phyloP scores from a whole-genome alignment of 208 protist species.

The Naegleria fowleri region DNA sequence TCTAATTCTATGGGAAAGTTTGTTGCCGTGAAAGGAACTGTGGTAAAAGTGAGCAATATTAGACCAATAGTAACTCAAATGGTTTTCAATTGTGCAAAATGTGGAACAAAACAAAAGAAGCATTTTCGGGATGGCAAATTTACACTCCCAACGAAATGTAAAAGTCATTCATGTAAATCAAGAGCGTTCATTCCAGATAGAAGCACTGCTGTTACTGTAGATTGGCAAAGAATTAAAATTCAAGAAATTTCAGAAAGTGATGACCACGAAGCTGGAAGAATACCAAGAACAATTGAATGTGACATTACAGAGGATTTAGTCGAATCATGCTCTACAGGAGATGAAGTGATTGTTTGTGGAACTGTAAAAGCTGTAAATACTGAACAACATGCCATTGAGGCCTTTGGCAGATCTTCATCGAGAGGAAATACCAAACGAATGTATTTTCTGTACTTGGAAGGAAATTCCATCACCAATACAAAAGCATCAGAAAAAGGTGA shows the following conservation, averaged over 20 bases:
- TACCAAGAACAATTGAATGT: slow-evolving; percentile 58
- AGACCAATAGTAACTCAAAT: background rate
- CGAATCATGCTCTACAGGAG: slow-evolving; percentile 23
- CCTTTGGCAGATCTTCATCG: background rate
- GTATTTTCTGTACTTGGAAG: slow-evolving; percentile 33
- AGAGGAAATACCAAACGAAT: slow-evolving; percentile 31
- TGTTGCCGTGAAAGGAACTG: background rate
- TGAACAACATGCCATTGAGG: background rate
- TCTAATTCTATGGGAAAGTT: background rate
- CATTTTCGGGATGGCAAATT: slow-evolving; percentile 13
- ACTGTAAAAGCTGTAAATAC: slow-evolving; percentile 17
- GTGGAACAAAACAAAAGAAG: background rate
- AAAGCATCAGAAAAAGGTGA: slow-evolving; percentile 33
- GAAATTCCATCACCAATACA: slow-evolving; percentile 37
- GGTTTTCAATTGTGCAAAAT: slow-evolving; percentile 10
- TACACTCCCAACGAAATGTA: background rate
- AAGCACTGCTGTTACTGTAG: background rate
- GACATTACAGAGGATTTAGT: slow-evolving; percentile 29
- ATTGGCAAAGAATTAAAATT: slow-evolving; percentile 46
- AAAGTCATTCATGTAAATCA: background rate
- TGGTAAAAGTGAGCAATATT: slow-evolving; percentile 4
- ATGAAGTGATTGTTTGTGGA: slow-evolving; percentile 21
- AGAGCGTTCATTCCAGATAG: background rate
- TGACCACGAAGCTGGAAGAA: slow-evolving; percentile 52
- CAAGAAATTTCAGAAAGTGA: slow-evolving; percentile 64